phyloP scores from a whole-genome alignment of 208 protist species.

The Leishmania tarentolae region DNA sequence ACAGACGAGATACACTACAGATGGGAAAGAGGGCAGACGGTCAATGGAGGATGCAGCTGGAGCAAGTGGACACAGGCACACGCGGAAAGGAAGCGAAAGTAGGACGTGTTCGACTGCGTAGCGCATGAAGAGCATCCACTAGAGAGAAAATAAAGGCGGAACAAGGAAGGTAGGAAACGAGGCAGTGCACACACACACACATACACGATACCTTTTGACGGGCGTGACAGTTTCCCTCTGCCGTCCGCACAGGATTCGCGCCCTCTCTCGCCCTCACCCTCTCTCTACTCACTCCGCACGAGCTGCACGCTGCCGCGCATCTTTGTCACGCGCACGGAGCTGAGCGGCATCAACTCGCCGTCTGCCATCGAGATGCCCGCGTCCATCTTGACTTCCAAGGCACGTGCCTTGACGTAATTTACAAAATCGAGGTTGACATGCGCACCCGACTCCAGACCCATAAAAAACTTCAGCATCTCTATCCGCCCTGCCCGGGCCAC shows the following conservation, averaged over 20 bases:
- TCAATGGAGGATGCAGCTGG: neutral
- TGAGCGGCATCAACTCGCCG: conserved; percentile 83
- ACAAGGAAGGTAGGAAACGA: neutral
- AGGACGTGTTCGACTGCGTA: neutral
- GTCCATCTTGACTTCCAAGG: conserved; percentile 77
- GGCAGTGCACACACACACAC: neutral
- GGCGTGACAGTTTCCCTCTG: neutral
- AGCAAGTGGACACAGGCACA: neutral
- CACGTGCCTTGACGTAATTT: conserved; percentile 82
- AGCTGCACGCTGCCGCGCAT: conserved; percentile 50
- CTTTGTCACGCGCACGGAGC: conserved; percentile 64
- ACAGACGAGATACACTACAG: neutral
- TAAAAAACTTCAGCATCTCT: conserved; percentile 79
- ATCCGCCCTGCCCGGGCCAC: conserved; percentile 40
- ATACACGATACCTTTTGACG: neutral
- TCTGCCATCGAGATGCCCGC: conserved; percentile 79
- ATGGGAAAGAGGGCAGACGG: neutral
- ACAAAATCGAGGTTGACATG: conserved; percentile 70
- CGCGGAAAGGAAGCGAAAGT: neutral
- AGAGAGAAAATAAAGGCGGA: neutral
- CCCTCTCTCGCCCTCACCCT: neutral
- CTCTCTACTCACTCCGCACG: conserved; percentile 50
- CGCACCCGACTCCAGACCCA: conserved; percentile 50
- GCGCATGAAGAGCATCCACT: neutral
- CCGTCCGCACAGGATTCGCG: neutral